A percentile compares a stretch with the other conserved stretches of the same genome.
phyloP scores from a whole-genome alignment of 2,329 filamentous ascomycete species.

The Beauveria caledonica region DNA sequence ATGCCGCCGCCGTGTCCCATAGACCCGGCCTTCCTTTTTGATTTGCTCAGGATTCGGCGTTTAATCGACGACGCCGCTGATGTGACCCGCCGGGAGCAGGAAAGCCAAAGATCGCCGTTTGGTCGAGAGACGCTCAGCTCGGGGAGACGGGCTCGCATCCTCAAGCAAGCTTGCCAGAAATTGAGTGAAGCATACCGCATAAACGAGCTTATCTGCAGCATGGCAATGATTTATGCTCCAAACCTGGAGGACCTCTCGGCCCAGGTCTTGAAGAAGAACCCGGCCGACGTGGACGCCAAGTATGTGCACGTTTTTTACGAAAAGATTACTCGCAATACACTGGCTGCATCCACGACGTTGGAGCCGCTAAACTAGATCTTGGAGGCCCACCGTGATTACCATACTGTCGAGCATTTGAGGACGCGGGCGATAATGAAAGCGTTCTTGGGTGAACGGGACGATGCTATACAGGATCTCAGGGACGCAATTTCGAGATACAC shows the following conservation, averaged over 20 bases:
- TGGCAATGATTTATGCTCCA: conserved; percentile 73
- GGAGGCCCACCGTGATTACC: conserved; percentile 36
- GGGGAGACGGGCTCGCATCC: conserved; percentile 35
- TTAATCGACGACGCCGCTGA: conserved; percentile 74
- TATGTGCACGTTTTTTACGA: conserved; percentile 93
- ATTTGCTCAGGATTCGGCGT: conserved; percentile 72
- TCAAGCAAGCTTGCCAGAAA: conserved; percentile 72
- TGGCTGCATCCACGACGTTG: conserved; percentile 64
- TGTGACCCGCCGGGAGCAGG: conserved; percentile 56
- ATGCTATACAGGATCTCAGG: background rate
- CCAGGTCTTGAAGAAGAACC: conserved; percentile 61
- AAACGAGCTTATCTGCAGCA: conserved; percentile 76
- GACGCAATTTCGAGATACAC: background rate
- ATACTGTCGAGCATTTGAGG: conserved; percentile 16
- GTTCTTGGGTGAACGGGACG: background rate
- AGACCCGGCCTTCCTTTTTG: conserved; percentile 74
- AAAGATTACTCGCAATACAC: conserved; percentile 69
- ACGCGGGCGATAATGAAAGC: background rate
- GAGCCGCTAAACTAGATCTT: conserved; percentile 61
- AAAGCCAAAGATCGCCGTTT: conserved; percentile 61
- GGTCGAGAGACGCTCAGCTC: conserved; percentile 24
- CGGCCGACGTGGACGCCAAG: conserved; percentile 63
- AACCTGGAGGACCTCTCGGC: conserved; percentile 69
- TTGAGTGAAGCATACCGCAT: conserved; percentile 69
- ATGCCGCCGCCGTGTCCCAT: conserved; percentile 68